phyloP scores from a whole-genome alignment of 1,284 basidiomycete species.

The Sphaerobolus stellatus region DNA sequence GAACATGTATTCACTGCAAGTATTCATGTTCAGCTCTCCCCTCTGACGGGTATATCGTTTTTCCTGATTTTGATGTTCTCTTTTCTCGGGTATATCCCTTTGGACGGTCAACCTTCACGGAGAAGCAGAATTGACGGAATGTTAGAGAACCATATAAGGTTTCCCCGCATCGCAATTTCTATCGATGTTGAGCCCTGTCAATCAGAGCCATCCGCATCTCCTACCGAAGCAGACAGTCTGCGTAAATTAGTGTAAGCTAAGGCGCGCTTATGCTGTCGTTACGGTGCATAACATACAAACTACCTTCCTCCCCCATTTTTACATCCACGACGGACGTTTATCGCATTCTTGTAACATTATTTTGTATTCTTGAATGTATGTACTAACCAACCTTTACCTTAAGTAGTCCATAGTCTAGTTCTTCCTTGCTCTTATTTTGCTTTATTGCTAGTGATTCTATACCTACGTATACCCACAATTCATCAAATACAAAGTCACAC shows the following conservation, averaged over 20 bases:
- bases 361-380: too few relatives aligned
- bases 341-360: too few relatives aligned
- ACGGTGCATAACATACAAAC: neutral
- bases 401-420: neutral
- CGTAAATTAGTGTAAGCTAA: neutral
- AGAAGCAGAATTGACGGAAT: neutral
- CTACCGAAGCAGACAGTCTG: neutral
- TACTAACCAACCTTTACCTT: neutral
- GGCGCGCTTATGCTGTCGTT: neutral
- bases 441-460: neutral
- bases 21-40: slow-evolving; percentile 6
- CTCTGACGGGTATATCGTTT: slow-evolving; percentile 9
- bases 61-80: slow-evolving; percentile 5
- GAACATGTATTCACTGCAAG: neutral
- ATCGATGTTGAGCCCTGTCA: neutral
- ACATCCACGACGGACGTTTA: too few relatives aligned
- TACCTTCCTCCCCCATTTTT: too few relatives aligned
- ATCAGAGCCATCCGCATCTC: neutral
- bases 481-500: too few relatives aligned
- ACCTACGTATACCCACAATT: too few relatives aligned
- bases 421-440: neutral
- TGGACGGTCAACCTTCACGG: slow-evolving; percentile 1
- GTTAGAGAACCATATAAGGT: neutral
- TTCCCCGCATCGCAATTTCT: slow-evolving; percentile 3
- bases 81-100: slow-evolving; percentile 8